Conservation (phyloP, 208 protist genomes). For the Kentomonas sorsogonicus region DNA sequence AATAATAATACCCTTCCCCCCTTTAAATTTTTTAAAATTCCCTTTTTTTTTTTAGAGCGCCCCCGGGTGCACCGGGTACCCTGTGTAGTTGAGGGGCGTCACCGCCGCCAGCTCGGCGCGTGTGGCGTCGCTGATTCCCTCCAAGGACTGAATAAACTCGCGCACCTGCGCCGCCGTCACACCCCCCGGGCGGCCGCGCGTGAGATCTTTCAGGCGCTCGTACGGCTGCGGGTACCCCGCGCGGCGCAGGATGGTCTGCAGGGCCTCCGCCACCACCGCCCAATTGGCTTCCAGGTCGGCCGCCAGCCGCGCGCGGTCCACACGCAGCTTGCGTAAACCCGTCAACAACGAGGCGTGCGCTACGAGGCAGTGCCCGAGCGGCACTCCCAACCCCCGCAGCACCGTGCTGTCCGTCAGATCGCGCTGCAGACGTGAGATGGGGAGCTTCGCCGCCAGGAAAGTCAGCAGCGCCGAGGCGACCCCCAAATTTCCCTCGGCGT, state of each 20-base stretch:
- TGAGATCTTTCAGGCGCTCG: slow-evolving; percentile 92
- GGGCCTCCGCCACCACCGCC: slow-evolving; percentile 93
- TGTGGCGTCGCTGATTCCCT: slow-evolving; percentile 80
- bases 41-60: slow-evolving; percentile 6
- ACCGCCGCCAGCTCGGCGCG: slow-evolving; percentile 85
- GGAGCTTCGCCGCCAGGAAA: slow-evolving; percentile 92
- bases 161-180: slow-evolving; percentile 68
- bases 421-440: slow-evolving; percentile 93
- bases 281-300: slow-evolving; percentile 90
- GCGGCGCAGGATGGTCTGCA: slow-evolving; percentile 94
- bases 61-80: slow-evolving; percentile 32
- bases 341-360: slow-evolving; percentile 79
- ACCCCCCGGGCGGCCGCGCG: slow-evolving; percentile 67
- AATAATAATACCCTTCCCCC: neutral
- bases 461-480: slow-evolving; percentile 92
- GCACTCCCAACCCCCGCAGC: slow-evolving; percentile 91
- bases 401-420: slow-evolving; percentile 96
- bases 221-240: slow-evolving; percentile 91
- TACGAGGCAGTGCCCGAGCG: slow-evolving; percentile 87
- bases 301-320: slow-evolving; percentile 68
- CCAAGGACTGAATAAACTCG: slow-evolving; percentile 76
- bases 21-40: neutral
- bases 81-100: slow-evolving; percentile 83
- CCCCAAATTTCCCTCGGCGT: slow-evolving; percentile 94
- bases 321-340: slow-evolving; percentile 86